These are phyloP conservation scores for Isabelozyma pseudorhagii DNA, from an alignment of 805 yeast species.

Conservation along the genomic window DNA sequence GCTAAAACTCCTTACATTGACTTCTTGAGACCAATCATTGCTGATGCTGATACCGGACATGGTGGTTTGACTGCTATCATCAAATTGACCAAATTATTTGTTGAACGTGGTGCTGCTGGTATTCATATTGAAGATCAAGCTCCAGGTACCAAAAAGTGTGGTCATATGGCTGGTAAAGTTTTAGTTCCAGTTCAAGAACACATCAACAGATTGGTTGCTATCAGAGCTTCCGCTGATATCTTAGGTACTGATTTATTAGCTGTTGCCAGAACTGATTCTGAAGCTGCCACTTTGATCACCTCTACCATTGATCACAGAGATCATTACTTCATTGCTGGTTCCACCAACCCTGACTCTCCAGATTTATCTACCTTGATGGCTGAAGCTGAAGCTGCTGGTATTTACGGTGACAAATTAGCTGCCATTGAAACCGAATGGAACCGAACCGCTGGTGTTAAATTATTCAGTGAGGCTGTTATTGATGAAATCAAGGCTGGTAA, in stretches of 20 bases:
- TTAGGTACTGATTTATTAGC: constrained; percentile 81
- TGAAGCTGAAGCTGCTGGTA: constrained; percentile 75
- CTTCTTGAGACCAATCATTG: constrained; percentile 90
- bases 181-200: constrained; percentile 97
- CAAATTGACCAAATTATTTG: constrained; percentile 91
- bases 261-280: constrained; percentile 96
- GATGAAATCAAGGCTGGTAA: constrained; percentile 69
- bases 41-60: constrained; percentile 98
- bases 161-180: constrained; percentile 99
- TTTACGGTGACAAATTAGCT: constrained; percentile 67
- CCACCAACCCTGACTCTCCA: constrained; percentile 79
- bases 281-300: constrained; percentile 93
- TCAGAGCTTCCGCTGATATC: constrained; percentile 93
- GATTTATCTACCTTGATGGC: constrained; percentile 76
- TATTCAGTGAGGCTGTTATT: constrained; percentile 87
- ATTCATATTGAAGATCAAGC: constrained; percentile 99
- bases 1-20: constrained; percentile 72
- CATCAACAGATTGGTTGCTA: constrained; percentile 88
- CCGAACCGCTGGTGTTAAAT: constrained; percentile 74
- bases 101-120: constrained; percentile 98
- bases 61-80: constrained; percentile 97
- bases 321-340: constrained; percentile 87
- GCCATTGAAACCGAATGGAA: constrained; percentile 81
- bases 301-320: constrained; percentile 94
- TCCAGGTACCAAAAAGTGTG: constrained; percentile 98